These are phyloP conservation scores for Eutypella sp. DNA, from an alignment of 2,329 filamentous ascomycete species.

Conservation along the genomic window DNA sequence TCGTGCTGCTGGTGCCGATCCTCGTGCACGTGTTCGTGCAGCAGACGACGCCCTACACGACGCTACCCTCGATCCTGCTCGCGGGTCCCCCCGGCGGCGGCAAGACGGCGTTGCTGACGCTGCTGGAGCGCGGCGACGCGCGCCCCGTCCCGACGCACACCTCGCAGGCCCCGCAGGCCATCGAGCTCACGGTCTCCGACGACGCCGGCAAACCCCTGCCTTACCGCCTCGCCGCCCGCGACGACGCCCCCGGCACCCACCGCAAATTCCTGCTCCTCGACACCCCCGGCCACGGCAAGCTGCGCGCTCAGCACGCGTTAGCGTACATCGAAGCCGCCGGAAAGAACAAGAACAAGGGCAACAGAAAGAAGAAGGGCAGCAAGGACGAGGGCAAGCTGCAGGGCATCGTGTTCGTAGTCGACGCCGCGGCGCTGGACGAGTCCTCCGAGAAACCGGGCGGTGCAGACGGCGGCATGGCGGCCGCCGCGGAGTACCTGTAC, in stretches of 20 bases:
- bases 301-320: constrained; percentile 68
- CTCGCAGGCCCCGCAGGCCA: constrained; percentile 42
- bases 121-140: constrained; percentile 54
- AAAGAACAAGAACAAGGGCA: constrained; percentile 1
- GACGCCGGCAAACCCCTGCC: constrained; percentile 38
- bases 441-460: constrained; percentile 13
- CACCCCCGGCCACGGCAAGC: constrained; percentile 93
- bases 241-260: constrained; percentile 49
- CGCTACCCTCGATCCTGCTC: constrained; percentile 72
- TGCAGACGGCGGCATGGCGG: constrained; percentile 45
- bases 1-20: constrained; percentile 70
- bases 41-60: constrained; percentile 58
- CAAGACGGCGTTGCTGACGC: constrained; percentile 83
- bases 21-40: constrained; percentile 74
- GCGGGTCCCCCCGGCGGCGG: constrained; percentile 77
- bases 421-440: constrained; percentile 65
- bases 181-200: constrained; percentile 50
- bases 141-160: constrained; percentile 47
- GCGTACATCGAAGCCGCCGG: constrained; percentile 35
- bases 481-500: constrained; percentile 80
- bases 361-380: neutral
- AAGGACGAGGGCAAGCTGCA: constrained; percentile 13
- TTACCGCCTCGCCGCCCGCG: constrained; percentile 49
- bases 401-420: constrained; percentile 83
- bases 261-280: constrained; percentile 75